These are phyloP conservation scores for Barnettozyma pratensis DNA, from an alignment of 805 yeast genomes.

Conservation along the genomic window DNA sequence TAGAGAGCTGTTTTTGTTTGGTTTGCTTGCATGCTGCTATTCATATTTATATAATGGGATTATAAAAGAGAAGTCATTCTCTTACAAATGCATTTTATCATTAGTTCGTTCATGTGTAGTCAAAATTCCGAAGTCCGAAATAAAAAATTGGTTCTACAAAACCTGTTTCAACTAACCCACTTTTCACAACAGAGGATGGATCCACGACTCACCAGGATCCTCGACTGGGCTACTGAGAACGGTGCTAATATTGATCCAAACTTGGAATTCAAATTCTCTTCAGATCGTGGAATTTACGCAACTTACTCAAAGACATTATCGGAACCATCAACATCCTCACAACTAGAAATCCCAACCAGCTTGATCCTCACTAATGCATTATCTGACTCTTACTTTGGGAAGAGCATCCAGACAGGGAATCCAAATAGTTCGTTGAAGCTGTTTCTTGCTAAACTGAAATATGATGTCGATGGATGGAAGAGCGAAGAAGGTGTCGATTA, in stretches of 20 bases:
- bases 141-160: too few species aligned
- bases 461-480: slow-evolving; percentile 17
- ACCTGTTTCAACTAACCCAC: too few species aligned
- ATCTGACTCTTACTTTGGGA: slow-evolving; percentile 22
- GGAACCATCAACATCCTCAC: slow-evolving; percentile 16
- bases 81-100: too few species aligned
- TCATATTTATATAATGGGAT: too few species aligned
- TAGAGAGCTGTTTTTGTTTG: not conserved
- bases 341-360: slow-evolving; percentile 25
- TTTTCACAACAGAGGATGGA: not conserved
- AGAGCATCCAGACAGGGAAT: slow-evolving; percentile 10
- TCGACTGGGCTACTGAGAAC: slow-evolving; percentile 33
- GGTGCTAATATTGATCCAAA: slow-evolving; percentile 32
- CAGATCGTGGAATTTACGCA: slow-evolving; percentile 33
- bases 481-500: slow-evolving; percentile 17
- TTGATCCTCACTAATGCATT: slow-evolving; percentile 26
- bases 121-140: too few species aligned
- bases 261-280: slow-evolving; percentile 29
- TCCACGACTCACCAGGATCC: not conserved
- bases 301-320: slow-evolving; percentile 23
- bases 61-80: too few species aligned
- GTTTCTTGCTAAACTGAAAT: slow-evolving; percentile 38
- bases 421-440: slow-evolving; percentile 34
- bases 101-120: too few species aligned
- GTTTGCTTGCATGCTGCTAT: not conserved